Evolutionary conservation across 352 stramenopile species (phyloP), one percentile per base, ranked within the genome.

Genomic region (Aphanomyces astaci): DNA sequence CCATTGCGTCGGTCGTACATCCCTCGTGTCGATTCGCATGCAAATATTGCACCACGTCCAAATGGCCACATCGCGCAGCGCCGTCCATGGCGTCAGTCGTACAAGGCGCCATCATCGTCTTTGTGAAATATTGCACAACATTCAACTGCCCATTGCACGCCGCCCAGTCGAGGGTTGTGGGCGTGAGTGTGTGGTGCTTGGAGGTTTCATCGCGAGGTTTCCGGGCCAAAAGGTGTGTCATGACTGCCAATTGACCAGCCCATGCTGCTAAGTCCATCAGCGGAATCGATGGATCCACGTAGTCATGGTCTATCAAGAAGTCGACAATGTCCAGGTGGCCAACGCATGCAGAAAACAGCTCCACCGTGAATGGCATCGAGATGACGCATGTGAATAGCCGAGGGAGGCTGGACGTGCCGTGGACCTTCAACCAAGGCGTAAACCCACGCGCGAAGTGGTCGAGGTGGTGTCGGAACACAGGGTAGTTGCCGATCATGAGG

Each of bases 1-100:
- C 63, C 67, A 73, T 73, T 19, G 67, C 67, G 17, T 53, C 45
- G 17, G 4, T 24, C 2, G 59, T 70, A 33, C 56, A 64, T 53
- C 33, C 33, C 24, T 53, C 40, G 40, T 17, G n/a, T 10, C 40
- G 33, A 52, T 27, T 19, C 19, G 1, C 22, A 19, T 53, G 40
- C 11, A 64, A 32, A 52, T 46, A 64, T 31, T 64, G 22, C 9
- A 64, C 40, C 0, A 64, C 25, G 10, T 64, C 36, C 40, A 64
- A 53, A 51, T 64, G 56, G 9, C 56, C 56, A 51, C 40, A 64
- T 1, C 40, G 56, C 5, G 40, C 56, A 5, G 56, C 40, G 24
- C 40, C 56, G 51, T 59, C 56, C 33, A 64, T 59, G 7, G 51
- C 51, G 15, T 59, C 25, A 15, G 51, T 59, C 7, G 40, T n/a